A percentile compares a stretch with the other conserved stretches of the same genome.
phyloP scores from a whole-genome alignment of 805 yeast genomes.

The Candida xiaguanensis region DNA sequence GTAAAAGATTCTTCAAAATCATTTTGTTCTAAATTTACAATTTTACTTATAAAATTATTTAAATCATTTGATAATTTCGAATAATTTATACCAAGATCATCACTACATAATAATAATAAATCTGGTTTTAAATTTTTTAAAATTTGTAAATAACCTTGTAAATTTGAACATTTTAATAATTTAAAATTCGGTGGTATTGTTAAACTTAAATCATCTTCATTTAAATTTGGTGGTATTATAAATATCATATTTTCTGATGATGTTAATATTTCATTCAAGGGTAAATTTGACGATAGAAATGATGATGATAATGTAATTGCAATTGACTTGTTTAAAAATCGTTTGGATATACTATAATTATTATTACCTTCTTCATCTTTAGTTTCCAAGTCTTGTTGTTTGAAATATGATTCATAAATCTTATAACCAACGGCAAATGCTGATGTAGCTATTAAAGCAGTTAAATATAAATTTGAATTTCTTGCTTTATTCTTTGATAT shows the following conservation, averaged over 20 bases:
- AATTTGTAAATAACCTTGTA: conserved; percentile 38
- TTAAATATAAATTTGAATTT: conserved; percentile 26
- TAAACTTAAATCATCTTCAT: conserved; percentile 32
- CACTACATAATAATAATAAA: conserved; percentile 36
- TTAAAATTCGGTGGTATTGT: conserved; percentile 27
- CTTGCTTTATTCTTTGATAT: conserved; percentile 13
- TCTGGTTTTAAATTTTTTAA: conserved; percentile 41
- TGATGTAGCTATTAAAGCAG: conserved; percentile 35
- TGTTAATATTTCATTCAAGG: conserved; percentile 36
- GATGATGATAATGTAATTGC: conserved; percentile 42
- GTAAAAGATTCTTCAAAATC: conserved; percentile 8
- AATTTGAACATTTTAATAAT: conserved; percentile 35
- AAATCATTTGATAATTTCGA: conserved; percentile 29
- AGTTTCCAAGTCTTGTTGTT: conserved; percentile 3
- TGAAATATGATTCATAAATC: conserved; percentile 20
- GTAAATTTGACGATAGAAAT: conserved; percentile 33
- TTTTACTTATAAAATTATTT: conserved; percentile 34
- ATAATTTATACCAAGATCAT: conserved; percentile 35
- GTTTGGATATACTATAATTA: conserved; percentile 6
- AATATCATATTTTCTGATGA: conserved; percentile 36
- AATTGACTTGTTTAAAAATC: conserved; percentile 30
- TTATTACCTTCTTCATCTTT: conserved; percentile 5
- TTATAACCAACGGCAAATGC: conserved; percentile 31
- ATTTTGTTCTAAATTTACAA: conserved; percentile 22
- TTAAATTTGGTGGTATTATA: conserved; percentile 41